Evolutionary conservation across 2,329 filamentous ascomycete genomes (phyloP).

Genomic region (Paracamarosporium sp.): DNA sequence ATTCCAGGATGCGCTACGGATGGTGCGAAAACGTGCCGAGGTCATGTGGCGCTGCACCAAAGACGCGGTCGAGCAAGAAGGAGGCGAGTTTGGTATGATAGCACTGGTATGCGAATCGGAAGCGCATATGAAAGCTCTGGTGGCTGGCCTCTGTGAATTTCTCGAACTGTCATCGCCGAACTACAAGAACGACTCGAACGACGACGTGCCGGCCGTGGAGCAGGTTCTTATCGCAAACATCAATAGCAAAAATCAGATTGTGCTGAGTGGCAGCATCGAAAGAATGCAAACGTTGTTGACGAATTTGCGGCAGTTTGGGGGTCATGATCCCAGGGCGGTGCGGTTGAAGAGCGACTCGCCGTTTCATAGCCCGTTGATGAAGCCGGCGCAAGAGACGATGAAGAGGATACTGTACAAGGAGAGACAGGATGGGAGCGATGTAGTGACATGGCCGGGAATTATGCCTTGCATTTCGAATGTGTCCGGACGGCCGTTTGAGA

Average conservation of each 20-base stretch:
- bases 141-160: conserved; percentile 79
- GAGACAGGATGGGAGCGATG: conserved; percentile 65
- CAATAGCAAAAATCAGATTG: conserved; percentile 96
- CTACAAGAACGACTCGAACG: conserved; percentile 70
- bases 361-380: conserved; percentile 93
- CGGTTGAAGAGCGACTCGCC: conserved; percentile 85
- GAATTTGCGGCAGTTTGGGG: conserved; percentile 86
- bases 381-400: conserved; percentile 80
- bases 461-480: conserved; percentile 89
- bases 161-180: conserved; percentile 72
- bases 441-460: conserved; percentile 75
- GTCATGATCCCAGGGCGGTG: conserved; percentile 89
- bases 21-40: conserved; percentile 80
- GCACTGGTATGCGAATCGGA: conserved; percentile 84
- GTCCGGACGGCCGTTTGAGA: conserved; percentile 77
- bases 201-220: conserved; percentile 76
- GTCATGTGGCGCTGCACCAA: conserved; percentile 81
- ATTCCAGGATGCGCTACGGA: conserved; percentile 77
- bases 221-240: conserved; percentile 92
- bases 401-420: conserved; percentile 67
- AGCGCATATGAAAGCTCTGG: conserved; percentile 71
- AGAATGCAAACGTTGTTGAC: conserved; percentile 81
- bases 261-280: conserved; percentile 85
- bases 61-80: conserved; percentile 69
- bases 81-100: conserved; percentile 92